Percentiles rank a stretch among this genome's conserved stretches.
These are phyloP conservation scores for Curvularia hawaiiensis DNA, from an alignment of 2,329 filamentous ascomycete species.

Conservation along the genomic window DNA sequence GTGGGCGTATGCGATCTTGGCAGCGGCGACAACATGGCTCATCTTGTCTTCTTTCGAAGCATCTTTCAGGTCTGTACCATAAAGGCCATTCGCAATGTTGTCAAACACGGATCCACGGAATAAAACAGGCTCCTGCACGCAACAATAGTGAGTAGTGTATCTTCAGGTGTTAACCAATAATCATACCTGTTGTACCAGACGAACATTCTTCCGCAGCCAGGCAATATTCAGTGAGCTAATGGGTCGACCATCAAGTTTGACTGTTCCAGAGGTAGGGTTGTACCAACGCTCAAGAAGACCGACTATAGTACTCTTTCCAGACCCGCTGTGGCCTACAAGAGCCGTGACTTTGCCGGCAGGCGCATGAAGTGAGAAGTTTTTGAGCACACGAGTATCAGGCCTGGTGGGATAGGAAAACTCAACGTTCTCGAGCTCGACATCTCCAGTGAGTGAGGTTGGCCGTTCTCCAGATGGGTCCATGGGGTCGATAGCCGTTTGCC, in stretches of 20 bases:
- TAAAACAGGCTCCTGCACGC: conserved; percentile 89
- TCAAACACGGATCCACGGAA: conserved; percentile 87
- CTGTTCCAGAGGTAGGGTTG: conserved; percentile 73
- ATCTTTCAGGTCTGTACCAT: conserved; percentile 77
- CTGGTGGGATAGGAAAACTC: conserved; percentile 93
- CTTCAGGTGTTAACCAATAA: background rate
- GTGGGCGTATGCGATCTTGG: conserved; percentile 80
- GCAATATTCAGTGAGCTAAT: conserved; percentile 48
- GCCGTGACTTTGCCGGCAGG: conserved; percentile 59
- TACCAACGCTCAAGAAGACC: conserved; percentile 93
- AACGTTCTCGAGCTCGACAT: conserved; percentile 76
- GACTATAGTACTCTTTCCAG: conserved; percentile 91
- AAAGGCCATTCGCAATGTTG: conserved; percentile 86
- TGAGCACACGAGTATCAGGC: conserved; percentile 77
- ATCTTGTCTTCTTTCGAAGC: conserved; percentile 68
- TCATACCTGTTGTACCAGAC: conserved; percentile 46
- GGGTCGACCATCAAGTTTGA: conserved; percentile 72
- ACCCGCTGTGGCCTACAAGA: conserved; percentile 72
- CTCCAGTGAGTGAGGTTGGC: conserved; percentile 5
- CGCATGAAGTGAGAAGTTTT: conserved; percentile 50
- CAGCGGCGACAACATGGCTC: conserved; percentile 77
- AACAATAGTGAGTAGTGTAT: conserved; percentile 39
- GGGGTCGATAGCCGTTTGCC: conserved; percentile 16
- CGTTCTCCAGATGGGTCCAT: conserved; percentile 16
- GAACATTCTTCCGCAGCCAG: conserved; percentile 71